A percentile compares a stretch with the other conserved stretches of the same genome.
Conservation (phyloP, 345 rosid genomes). For the Erodium maritimum region DNA sequence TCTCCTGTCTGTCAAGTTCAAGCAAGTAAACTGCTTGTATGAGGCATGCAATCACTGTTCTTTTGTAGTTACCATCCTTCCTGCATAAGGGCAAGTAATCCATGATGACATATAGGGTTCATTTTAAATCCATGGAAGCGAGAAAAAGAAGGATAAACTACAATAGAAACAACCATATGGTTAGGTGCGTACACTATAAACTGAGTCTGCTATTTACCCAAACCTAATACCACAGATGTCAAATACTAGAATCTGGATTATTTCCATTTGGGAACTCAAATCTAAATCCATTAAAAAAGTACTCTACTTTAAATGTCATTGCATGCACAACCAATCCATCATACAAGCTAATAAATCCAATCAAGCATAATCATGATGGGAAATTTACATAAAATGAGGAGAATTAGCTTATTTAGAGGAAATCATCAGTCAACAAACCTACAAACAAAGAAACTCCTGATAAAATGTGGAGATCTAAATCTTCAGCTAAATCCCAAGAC, state of each 20-base stretch:
- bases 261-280: too few species aligned
- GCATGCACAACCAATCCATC: too few species aligned
- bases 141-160: background rate
- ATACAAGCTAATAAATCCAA: background rate
- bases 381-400: background rate
- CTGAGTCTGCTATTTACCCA: background rate
- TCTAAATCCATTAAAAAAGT: background rate
- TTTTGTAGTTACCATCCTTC: conserved; percentile 86
- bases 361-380: background rate
- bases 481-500: background rate
- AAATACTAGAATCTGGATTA: too few species aligned
- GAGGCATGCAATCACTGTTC: conserved; percentile 86
- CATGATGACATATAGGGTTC: background rate
- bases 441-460: background rate
- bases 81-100: conserved; percentile 22
- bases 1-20: conserved; percentile 88
- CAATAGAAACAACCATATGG: too few species aligned
- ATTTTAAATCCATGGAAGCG: background rate
- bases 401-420: background rate
- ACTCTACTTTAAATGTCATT: too few species aligned
- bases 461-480: background rate
- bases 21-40: conserved; percentile 89
- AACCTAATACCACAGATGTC: too few species aligned
- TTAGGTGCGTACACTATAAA: too few species aligned
- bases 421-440: background rate